Base-by-base conservation (phyloP, 306 rosid species). In the Vigna trinervia region DNA sequence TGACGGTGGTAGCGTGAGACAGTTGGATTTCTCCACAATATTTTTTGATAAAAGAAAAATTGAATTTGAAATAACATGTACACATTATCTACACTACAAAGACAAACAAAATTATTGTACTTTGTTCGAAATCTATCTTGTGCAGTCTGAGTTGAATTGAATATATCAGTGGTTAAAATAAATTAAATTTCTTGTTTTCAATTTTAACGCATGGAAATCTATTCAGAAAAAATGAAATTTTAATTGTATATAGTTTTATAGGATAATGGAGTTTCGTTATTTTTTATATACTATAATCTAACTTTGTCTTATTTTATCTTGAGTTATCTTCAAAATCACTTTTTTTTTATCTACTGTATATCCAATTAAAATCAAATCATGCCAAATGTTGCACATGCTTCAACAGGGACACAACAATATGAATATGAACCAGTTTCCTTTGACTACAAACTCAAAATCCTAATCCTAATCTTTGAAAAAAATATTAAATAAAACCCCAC, bases 331-430 rank as follows among this genome's bases (percentile, higher is more conserved):
- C 20, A 52, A 54, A 71, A 52, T 53, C 63, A 34, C 6, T 72
- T 38, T 56, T 72, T 38, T 56, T 39, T 56, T 8, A 28, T 20
- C 39, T 56, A 73, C 64, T 6, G 9, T 19, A 6, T 53, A 6
- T 10, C 60, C 65, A 52, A 20, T 56, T 20, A 56, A 22, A 53
- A 41, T 17, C 23, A 56, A 72, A 56, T 54, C 39, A 56, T 20
- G 66, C 15, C 67, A 51, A 32, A 56, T 38, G 4, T 28, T 5
- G 76, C 76, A 57, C 77, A 56, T 56, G 77, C 56, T 26, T 73
- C 56, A 73, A 59, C 78, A 73, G 46, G 8, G 36, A 45, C 8
- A 73, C 47, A 43, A 28, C n/a, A 54, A 43, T 61, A 11, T 43
- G 53, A 22, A 56, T 3, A 45, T 57, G 51, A 39, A 66, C 69